These are phyloP conservation scores for Beauveria brongniartii DNA, from an alignment of 2,329 filamentous ascomycete genomes.

Conservation along the genomic window DNA sequence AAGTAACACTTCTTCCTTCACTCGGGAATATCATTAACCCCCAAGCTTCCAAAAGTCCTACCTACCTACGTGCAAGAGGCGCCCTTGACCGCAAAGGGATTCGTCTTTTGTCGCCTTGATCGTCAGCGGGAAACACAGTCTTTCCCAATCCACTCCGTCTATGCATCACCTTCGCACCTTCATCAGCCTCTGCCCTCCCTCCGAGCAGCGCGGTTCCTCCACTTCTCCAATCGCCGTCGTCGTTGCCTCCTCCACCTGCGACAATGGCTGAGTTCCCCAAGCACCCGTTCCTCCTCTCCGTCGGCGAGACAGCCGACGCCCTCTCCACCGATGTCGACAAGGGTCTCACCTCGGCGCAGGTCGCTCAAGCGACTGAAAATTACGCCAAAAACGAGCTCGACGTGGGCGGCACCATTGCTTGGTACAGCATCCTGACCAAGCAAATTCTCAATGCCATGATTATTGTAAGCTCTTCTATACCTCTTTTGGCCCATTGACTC, in stretches of 20 bases:
- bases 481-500: neutral
- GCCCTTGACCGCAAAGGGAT: neutral
- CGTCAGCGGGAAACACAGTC: neutral
- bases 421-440: conserved; percentile 65
- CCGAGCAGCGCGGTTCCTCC: conserved; percentile 14
- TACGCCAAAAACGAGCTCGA: conserved; percentile 65
- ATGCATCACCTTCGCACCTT: conserved; percentile 16
- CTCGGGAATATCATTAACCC: neutral
- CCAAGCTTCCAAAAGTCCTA: no score
- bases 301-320: conserved; percentile 53
- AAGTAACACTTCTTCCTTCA: neutral
- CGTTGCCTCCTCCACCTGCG: conserved; percentile 11
- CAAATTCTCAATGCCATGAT: conserved; percentile 76
- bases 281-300: conserved; percentile 53
- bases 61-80: neutral
- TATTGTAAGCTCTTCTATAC: conserved; percentile 38
- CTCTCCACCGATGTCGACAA: conserved; percentile 58
- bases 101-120: neutral
- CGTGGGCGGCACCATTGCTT: conserved; percentile 56
- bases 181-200: conserved; percentile 11
- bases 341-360: conserved; percentile 55
- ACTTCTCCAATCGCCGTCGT: neutral
- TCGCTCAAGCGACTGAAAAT: conserved; percentile 47
- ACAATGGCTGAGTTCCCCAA: conserved; percentile 37
- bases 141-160: conserved; percentile 10